phyloP scores from a whole-genome alignment of 129 eudicot species.

The Saussurea involucrata region DNA sequence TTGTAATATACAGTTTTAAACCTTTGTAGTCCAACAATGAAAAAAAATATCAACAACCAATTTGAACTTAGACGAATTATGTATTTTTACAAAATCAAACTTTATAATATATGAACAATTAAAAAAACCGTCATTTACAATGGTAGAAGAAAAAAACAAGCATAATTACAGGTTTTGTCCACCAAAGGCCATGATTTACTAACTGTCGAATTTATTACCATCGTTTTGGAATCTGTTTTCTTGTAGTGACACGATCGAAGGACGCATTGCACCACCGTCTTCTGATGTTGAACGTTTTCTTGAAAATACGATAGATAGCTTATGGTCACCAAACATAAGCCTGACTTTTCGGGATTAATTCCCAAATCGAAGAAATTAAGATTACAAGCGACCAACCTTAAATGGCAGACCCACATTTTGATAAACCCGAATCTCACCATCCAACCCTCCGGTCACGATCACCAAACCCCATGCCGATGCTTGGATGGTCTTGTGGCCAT shows the following conservation, averaged over 20 bases:
- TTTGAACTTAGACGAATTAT: not conserved
- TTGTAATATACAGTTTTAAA: no score
- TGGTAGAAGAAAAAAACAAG: not conserved
- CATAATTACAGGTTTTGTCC: not conserved
- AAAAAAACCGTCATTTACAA: not conserved
- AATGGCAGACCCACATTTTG: conserved; percentile 87
- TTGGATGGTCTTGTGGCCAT: conserved; percentile 48
- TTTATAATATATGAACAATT: not conserved
- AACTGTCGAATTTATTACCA: no score
- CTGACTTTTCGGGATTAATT: not conserved
- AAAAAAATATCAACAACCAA: no score
- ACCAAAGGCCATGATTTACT: not conserved
- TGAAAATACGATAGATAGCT: not conserved
- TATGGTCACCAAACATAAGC: not conserved
- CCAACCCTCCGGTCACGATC: conserved; percentile 76
- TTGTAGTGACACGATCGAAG: not conserved
- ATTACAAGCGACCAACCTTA: conserved; percentile 61
- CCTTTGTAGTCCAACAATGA: no score
- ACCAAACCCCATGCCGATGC: conserved; percentile 96
- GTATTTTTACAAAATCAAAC: not conserved
- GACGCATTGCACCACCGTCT: not conserved
- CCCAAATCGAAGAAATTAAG: not conserved
- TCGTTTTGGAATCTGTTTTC: not conserved
- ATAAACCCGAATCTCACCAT: conserved; percentile 80
- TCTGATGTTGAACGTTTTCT: not conserved